Conservation (phyloP, 140 eudicot genomes). For the Anethum foeniculum region DNA sequence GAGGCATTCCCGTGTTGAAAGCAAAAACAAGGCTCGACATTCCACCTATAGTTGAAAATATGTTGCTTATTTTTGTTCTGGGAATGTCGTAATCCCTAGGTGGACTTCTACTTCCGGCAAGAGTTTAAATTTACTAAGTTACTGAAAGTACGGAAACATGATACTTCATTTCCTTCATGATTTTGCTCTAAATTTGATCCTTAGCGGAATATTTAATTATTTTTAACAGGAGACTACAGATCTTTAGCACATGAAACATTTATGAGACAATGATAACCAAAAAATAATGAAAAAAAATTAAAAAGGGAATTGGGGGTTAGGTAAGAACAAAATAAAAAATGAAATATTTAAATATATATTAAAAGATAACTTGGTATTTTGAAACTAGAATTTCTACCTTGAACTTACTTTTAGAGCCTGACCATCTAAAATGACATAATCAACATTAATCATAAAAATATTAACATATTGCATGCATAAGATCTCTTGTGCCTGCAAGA, state of each 20-base stretch:
- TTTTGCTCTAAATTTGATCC: neutral
- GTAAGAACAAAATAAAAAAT: neutral
- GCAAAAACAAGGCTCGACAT: too few species aligned
- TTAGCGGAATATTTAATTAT: neutral
- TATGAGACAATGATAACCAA: neutral
- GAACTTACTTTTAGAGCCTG: slow-evolving; percentile 69
- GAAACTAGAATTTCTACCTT: neutral
- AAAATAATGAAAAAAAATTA: neutral
- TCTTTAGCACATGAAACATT: neutral
- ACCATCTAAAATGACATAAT: slow-evolving; percentile 73
- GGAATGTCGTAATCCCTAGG: too few species aligned
- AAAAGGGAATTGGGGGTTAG: neutral
- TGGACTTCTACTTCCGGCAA: too few species aligned
- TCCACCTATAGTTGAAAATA: too few species aligned
- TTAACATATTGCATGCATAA: slow-evolving; percentile 70
- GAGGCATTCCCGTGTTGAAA: too few species aligned
- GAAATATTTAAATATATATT: neutral
- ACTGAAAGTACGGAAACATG: too few species aligned
- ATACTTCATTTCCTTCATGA: neutral
- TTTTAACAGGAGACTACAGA: neutral
- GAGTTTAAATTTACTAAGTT: too few species aligned
- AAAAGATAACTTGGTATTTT: neutral
- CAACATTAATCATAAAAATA: slow-evolving; percentile 85
- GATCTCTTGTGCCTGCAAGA: slow-evolving; percentile 61
- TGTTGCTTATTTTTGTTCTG: too few species aligned